phyloP scores from a whole-genome alignment of 768 basidiomycete species.

The Fistulinella prunicolor region DNA sequence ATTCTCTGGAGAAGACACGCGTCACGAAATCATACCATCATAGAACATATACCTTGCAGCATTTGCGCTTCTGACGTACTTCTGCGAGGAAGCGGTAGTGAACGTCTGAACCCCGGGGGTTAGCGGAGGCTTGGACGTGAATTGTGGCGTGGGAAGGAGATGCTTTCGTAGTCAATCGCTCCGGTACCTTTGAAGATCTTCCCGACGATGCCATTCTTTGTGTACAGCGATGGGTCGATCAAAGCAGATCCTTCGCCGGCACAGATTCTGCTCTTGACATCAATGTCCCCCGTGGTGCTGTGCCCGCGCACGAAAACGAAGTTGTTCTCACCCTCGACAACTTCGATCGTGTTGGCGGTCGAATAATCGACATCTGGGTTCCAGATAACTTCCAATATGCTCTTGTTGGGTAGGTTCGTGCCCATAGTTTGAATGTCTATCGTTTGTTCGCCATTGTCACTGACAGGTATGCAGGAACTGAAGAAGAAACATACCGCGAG shows the following conservation, averaged over 20 bases:
- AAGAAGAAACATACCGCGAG: slow-evolving; percentile 1
- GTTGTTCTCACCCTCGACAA: slow-evolving; percentile 5
- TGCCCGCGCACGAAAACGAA: slow-evolving; percentile 11
- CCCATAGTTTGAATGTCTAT: slow-evolving; percentile 9
- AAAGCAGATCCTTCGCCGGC: not conserved
- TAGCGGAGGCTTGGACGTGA: not conserved
- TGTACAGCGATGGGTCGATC: not conserved
- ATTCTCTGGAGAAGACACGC: not conserved
- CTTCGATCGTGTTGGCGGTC: not conserved
- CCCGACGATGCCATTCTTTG: not conserved
- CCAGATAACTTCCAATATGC: not conserved
- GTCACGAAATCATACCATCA: not conserved
- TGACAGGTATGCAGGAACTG: not conserved
- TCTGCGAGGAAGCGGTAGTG: slow-evolving; percentile 8
- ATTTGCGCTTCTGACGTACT: slow-evolving; percentile 11
- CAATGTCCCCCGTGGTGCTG: slow-evolving; percentile 7
- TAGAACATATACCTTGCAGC: not conserved
- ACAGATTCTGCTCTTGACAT: slow-evolving; percentile 6
- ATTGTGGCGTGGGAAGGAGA: not conserved
- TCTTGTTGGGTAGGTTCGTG: not conserved
- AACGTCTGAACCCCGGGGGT: not conserved
- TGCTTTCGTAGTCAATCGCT: not conserved
- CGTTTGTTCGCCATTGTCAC: not conserved
- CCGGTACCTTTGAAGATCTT: not conserved
- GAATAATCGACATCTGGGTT: slow-evolving; percentile 5